A percentile compares a stretch with the other conserved stretches of the same genome.
Evolutionary conservation across 1,284 basidiomycete genomes (phyloP).

Genomic region (Puccinia brachypodii): DNA sequence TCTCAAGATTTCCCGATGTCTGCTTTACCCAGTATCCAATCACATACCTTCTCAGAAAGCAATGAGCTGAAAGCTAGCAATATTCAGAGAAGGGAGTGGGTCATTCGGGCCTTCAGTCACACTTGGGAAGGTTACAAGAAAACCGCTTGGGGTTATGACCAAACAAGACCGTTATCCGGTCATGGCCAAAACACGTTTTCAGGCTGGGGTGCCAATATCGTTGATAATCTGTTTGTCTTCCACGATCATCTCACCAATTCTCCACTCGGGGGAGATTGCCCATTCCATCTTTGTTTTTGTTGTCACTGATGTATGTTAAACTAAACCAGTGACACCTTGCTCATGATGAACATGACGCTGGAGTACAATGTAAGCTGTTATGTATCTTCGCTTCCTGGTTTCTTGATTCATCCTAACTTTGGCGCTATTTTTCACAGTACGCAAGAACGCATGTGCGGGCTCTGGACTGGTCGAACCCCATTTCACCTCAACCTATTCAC

Average conservation of each 20-base stretch:
- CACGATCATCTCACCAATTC: background rate
- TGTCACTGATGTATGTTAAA: background rate
- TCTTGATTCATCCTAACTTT: background rate
- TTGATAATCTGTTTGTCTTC: slow-evolving; percentile 36
- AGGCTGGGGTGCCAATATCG: slow-evolving; percentile 43
- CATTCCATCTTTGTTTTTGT: background rate
- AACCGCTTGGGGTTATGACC: slow-evolving; percentile 45
- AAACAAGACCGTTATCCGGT: slow-evolving; percentile 23
- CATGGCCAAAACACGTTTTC: slow-evolving; percentile 27
- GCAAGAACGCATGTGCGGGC: slow-evolving; percentile 45
- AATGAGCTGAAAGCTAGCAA: slow-evolving; percentile 14
- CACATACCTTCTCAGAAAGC: slow-evolving; percentile 13
- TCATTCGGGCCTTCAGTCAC: slow-evolving; percentile 44
- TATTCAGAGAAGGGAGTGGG: slow-evolving; percentile 28
- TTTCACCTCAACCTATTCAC: background rate
- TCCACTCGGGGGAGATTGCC: background rate
- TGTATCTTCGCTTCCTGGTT: background rate
- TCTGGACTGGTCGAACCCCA: slow-evolving; percentile 43
- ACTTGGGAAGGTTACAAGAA: slow-evolving; percentile 48
- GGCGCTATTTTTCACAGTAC: slow-evolving; percentile 2
- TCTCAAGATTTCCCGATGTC: background rate
- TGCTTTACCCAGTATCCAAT: slow-evolving; percentile 31
- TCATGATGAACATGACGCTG: slow-evolving; percentile 48
- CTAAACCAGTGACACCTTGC: slow-evolving; percentile 38
- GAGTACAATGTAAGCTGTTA: slow-evolving; percentile 43